These are phyloP conservation scores for Hericium alpestre DNA, from an alignment of 768 basidiomycete genomes.

Conservation along the genomic window DNA sequence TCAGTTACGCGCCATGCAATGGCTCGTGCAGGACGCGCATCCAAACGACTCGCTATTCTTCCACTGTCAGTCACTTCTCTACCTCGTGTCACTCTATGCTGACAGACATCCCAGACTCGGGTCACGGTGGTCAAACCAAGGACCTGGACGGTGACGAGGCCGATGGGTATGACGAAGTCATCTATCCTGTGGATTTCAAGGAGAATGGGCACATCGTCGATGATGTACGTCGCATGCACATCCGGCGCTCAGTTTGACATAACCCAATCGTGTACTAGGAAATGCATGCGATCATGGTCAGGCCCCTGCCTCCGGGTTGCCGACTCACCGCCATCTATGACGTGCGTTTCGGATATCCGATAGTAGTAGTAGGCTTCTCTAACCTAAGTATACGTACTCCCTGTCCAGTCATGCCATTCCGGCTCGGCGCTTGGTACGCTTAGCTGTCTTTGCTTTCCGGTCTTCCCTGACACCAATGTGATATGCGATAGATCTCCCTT, in stretches of 20 bases:
- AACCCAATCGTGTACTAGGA: conserved; percentile 17
- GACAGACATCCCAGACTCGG: conserved; percentile 49
- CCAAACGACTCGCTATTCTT: conserved; percentile 47
- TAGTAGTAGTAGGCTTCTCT: not conserved
- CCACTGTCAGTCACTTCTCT: conserved; percentile 27
- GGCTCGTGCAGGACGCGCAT: conserved; percentile 44
- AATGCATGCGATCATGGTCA: conserved; percentile 36
- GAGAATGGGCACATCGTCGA: conserved; percentile 69
- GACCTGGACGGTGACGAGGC: conserved; percentile 72
- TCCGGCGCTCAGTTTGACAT: not conserved
- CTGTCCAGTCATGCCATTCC: conserved; percentile 33
- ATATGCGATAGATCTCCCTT: conserved; percentile 22
- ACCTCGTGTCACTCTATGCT: not conserved
- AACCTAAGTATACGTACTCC: not conserved
- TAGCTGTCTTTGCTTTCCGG: not conserved
- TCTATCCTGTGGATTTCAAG: conserved; percentile 85
- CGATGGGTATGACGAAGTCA: conserved; percentile 81
- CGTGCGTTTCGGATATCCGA: conserved; percentile 23
- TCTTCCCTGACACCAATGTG: too few relatives aligned
- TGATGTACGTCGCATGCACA: conserved; percentile 34
- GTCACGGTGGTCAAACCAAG: conserved; percentile 86
- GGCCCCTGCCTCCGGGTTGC: conserved; percentile 53
- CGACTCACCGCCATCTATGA: conserved; percentile 55
- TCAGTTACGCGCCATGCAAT: conserved; percentile 42
- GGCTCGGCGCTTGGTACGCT: conserved; percentile 33